These are phyloP conservation scores for Boletus reticulatus DNA, from an alignment of 768 basidiomycete genomes.

Conservation along the genomic window DNA sequence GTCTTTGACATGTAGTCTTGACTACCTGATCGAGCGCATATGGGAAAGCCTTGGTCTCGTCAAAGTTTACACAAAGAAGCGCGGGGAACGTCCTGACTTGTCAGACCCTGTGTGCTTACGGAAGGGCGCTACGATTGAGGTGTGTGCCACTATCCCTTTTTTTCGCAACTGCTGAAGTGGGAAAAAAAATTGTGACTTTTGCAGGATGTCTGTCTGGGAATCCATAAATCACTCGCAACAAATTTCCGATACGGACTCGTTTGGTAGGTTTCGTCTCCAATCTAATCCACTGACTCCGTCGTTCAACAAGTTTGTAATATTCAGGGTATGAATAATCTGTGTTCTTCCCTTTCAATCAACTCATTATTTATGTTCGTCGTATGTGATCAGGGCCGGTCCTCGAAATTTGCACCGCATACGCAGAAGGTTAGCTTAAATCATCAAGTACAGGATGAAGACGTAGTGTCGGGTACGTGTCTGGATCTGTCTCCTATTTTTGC, in stretches of 20 bases:
- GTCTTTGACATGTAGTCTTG: conserved; percentile 43
- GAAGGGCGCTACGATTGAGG: conserved; percentile 92
- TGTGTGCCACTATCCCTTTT: conserved; percentile 22
- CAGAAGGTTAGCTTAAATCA: conserved; percentile 90
- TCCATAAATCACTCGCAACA: conserved; percentile 83
- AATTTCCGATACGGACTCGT: conserved; percentile 96
- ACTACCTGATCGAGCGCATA: conserved; percentile 71
- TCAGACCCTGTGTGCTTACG: conserved; percentile 88
- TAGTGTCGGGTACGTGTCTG: conserved; percentile 73
- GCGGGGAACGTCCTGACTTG: conserved; percentile 92
- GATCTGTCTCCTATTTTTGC: not conserved
- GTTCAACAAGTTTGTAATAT: conserved; percentile 2
- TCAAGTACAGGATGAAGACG: conserved; percentile 84
- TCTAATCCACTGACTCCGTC: not conserved
- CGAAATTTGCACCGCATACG: conserved; percentile 90
- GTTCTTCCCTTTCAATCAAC: not conserved
- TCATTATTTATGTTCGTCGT: not conserved
- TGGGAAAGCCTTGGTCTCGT: conserved; percentile 80
- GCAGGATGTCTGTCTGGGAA: conserved; percentile 87
- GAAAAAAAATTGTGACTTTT: not conserved
- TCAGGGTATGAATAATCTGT: conserved; percentile 24
- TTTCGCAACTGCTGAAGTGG: too few relatives aligned
- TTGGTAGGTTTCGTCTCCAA: conserved; percentile 53
- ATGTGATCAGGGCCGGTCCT: conserved; percentile 74
- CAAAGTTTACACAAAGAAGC: conserved; percentile 96